Evolutionary conservation across 306 rosid genomes (phyloP), one percentile per base, ranked within the genome.

Genomic region (Arachis stenosperma): DNA sequence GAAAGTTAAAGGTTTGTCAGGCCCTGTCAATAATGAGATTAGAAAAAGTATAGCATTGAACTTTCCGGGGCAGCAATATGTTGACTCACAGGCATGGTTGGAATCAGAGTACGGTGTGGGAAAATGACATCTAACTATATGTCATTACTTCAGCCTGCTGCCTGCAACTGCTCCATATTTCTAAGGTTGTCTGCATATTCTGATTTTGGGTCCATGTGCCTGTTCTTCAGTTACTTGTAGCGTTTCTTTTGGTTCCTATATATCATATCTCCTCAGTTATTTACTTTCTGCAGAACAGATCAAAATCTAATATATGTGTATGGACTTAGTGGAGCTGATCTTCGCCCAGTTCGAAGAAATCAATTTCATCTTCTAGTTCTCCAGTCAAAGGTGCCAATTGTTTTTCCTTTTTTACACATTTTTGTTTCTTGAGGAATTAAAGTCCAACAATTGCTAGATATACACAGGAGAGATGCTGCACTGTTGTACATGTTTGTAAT

Each of bases 1-100:
- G 99, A 90, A 91, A 83, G 67, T 81, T 50, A 83, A 88, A 75
- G 99, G 99, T 71, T 70, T 90, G 73, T 57, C 96, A 46, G 75
- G 64, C 36, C 86, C 59, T 61, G 55, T 40, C 76, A 61, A 36
- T 43, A 42, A 36, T 56, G 39, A 51, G 15, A 58, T 42, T 59
- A 30, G 52, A 30, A 40, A 40, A 37, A 63, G 57, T 68, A 57
- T 46, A 33, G 67, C 47, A 65, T 60, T 66, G 65, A 75, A 37
- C 77, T 59, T 30, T 65, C 74, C 74, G 59, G 65, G 37, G 42
- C 50, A 41, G 33, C 66, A 13, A 47, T 29, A 12, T 48, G 67
- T 67, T 67, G 79, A 75, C 43, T 68, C 48, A 17, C 48, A 14
- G 22, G 64, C 29, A 39, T 42, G 30, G 57, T 67, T 42, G 57